Conservation (phyloP, 805 yeast genomes). For the Isabelozyma heimii region DNA sequence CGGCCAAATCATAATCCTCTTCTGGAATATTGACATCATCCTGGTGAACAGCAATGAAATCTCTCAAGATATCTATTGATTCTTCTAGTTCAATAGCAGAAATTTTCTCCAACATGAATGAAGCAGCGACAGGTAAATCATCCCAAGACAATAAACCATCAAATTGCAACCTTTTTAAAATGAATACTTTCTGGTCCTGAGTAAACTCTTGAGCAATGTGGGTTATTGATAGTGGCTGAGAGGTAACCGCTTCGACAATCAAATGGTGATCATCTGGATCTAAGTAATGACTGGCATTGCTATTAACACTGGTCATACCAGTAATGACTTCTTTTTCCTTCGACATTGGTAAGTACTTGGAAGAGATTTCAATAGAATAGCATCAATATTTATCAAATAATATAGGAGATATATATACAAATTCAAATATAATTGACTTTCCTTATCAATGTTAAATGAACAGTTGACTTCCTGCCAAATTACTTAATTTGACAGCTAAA, state of each 20-base stretch:
- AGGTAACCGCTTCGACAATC: conserved; percentile 15
- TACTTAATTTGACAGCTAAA: no score
- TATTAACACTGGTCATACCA: conserved; percentile 4
- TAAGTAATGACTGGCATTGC: conserved; percentile 4
- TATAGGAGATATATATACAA: no score
- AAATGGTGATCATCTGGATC: conserved; percentile 10
- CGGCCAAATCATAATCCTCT: conserved; percentile 22
- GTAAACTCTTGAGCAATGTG: conserved; percentile 23
- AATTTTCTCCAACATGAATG: conserved; percentile 16
- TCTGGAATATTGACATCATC: conserved; percentile 34
- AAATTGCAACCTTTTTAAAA: conserved; percentile 23
- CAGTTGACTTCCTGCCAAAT: no score
- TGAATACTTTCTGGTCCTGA: conserved; percentile 21
- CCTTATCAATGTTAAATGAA: no score
- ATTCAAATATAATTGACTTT: no score
- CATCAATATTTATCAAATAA: no score
- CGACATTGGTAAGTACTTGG: background rate
- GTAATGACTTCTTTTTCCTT: background rate
- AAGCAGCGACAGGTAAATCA: conserved; percentile 26
- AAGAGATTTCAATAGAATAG: no score
- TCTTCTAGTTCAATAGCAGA: conserved; percentile 16
- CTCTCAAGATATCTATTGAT: conserved; percentile 26
- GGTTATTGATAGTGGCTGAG: conserved; percentile 20
- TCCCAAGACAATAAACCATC: conserved; percentile 24
- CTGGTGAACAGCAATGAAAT: conserved; percentile 22